Conservation (phyloP, 805 yeast genomes). For the Hanseniaspora nectarophila region DNA sequence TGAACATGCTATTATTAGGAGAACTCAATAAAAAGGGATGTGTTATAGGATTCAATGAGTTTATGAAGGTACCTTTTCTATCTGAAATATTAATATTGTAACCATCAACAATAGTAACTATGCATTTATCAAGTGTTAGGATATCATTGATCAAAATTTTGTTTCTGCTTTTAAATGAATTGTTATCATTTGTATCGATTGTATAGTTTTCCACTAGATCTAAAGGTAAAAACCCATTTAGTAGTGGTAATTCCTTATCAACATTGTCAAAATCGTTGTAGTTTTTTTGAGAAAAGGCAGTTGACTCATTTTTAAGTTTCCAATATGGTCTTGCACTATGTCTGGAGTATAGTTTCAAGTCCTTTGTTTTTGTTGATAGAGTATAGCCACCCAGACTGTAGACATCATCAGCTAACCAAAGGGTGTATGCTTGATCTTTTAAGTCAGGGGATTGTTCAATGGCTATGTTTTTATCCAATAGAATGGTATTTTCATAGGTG, state of each 20-base stretch:
- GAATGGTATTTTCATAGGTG: neutral
- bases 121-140: neutral
- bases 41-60: constrained; percentile 9
- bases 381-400: constrained; percentile 4
- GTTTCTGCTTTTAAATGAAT: neutral
- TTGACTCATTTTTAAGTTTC: constrained; percentile 4
- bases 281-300: neutral
- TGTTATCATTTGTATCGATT: neutral
- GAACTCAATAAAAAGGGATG: constrained; percentile 12
- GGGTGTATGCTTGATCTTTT: neutral
- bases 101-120: constrained; percentile 8
- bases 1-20: constrained; percentile 1
- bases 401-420: neutral
- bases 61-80: constrained; percentile 3
- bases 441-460: neutral
- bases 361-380: neutral
- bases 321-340: constrained; percentile 12
- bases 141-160: neutral
- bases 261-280: neutral
- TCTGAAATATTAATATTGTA: constrained; percentile 10
- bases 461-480: neutral
- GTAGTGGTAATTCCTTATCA: constrained; percentile 6
- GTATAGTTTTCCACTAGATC: constrained; percentile 10
- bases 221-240: constrained; percentile 12
- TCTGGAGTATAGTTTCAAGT: neutral